Percentiles rank a stretch among this genome's conserved stretches.
Evolutionary conservation across 177 flowering plant species (phyloP).

Genomic region (Vitis hybrid): DNA sequence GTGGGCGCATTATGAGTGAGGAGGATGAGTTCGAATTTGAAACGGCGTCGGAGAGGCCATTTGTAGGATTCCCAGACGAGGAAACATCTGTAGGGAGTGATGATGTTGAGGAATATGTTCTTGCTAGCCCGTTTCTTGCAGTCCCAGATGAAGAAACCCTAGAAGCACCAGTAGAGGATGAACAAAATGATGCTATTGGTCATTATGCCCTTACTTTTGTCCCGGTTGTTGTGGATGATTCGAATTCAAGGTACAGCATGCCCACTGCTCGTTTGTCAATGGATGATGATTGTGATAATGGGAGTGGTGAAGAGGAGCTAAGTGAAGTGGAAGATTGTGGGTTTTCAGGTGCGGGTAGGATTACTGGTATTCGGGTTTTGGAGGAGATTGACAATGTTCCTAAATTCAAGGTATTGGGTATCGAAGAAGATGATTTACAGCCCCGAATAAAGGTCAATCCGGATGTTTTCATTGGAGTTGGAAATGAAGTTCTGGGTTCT

Average conservation of each 20-base stretch:
- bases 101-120: not conserved
- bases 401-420: slow-evolving; percentile 4
- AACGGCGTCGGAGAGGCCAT: slow-evolving; percentile 22
- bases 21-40: slow-evolving; percentile 17
- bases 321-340: slow-evolving; percentile 13
- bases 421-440: slow-evolving; percentile 1
- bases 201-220: slow-evolving; percentile 2
- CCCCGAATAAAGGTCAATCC: not conserved
- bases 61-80: slow-evolving; percentile 20
- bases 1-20: slow-evolving; percentile 7
- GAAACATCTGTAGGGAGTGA: slow-evolving; percentile 6
- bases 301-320: slow-evolving; percentile 11
- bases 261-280: slow-evolving; percentile 23
- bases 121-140: slow-evolving; percentile 15
- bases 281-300: slow-evolving; percentile 24
- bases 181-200: slow-evolving; percentile 4
- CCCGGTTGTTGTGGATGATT: not conserved
- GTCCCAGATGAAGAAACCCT: slow-evolving; percentile 12
- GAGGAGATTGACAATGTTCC: slow-evolving; percentile 5
- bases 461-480: not conserved
- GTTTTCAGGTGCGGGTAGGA: not conserved
- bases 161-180: slow-evolving; percentile 5
- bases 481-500: slow-evolving; percentile 1
- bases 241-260: not conserved
- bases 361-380: slow-evolving; percentile 6